Conservation (phyloP, 805 yeast species). For the Metschnikowia lunata region DNA sequence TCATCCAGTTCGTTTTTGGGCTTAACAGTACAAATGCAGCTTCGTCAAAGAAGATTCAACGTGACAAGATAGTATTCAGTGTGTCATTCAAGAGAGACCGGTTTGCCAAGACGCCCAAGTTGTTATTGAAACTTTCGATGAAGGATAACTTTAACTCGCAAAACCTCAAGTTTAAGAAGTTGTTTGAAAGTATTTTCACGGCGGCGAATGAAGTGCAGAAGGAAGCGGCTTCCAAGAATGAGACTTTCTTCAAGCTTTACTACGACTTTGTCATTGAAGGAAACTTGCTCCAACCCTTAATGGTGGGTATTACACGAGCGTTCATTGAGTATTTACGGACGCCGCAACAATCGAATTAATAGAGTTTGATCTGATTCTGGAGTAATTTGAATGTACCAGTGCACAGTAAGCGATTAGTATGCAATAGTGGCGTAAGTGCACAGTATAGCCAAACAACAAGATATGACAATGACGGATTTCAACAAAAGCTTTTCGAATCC, state of each 20-base stretch:
- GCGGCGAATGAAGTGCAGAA: constrained; percentile 13
- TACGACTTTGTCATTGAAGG: constrained; percentile 35
- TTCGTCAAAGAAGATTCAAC: constrained; percentile 30
- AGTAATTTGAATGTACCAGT: not conserved
- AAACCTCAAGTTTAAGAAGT: constrained; percentile 34
- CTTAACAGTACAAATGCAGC: constrained; percentile 24
- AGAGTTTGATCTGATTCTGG: not conserved
- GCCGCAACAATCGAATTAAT: not conserved
- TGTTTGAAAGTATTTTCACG: constrained; percentile 28
- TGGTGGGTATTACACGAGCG: constrained; percentile 28
- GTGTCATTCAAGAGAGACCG: constrained; percentile 28
- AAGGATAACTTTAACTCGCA: constrained; percentile 34
- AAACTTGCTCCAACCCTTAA: constrained; percentile 24
- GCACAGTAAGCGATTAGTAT: constrained; percentile 1
- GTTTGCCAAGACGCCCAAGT: constrained; percentile 22
- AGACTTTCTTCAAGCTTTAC: constrained; percentile 30
- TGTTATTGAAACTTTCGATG: constrained; percentile 28
- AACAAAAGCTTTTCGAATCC: constrained; percentile 15
- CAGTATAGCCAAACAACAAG: constrained; percentile 16
- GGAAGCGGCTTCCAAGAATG: constrained; percentile 1
- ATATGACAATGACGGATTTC: constrained; percentile 7
- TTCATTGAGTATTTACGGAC: constrained; percentile 14
- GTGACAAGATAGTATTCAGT: constrained; percentile 30
- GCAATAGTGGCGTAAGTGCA: constrained; percentile 19
- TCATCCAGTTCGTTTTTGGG: constrained; percentile 29